Evolutionary conservation across 768 basidiomycete genomes (phyloP).

Genomic region (Collybiopsis luxurians): DNA sequence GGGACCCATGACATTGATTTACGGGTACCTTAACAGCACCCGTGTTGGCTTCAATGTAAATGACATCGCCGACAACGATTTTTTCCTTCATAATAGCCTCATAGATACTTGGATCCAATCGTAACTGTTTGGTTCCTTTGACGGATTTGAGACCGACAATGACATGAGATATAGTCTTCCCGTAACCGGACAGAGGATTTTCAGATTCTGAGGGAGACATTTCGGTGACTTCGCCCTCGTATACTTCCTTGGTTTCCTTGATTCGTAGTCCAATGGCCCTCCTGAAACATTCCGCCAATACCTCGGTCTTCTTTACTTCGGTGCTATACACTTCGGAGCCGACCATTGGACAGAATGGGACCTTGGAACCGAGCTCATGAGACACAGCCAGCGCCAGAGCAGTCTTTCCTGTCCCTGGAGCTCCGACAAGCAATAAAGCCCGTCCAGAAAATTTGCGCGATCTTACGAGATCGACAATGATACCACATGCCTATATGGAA

Average conservation of each 20-base stretch:
- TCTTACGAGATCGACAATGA: constrained; percentile 86
- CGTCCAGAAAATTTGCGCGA: constrained; percentile 93
- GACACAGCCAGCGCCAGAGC: constrained; percentile 94
- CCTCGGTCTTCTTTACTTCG: constrained; percentile 99
- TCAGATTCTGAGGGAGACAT: constrained; percentile 95
- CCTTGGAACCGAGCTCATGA: constrained; percentile 91
- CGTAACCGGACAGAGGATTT: constrained; percentile 96
- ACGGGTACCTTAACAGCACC: constrained; percentile 88
- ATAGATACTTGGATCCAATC: constrained; percentile 93
- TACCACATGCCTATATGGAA: constrained; percentile 76
- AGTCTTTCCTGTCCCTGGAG: constrained; percentile 97
- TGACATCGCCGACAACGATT: constrained; percentile 93
- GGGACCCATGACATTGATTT: not conserved
- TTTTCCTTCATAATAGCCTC: constrained; percentile 98
- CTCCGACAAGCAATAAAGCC: constrained; percentile 88
- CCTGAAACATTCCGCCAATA: constrained; percentile 91
- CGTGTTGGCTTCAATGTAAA: constrained; percentile 91
- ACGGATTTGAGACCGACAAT: constrained; percentile 94
- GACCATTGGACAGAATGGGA: constrained; percentile 99
- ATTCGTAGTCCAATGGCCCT: constrained; percentile 95
- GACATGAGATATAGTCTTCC: constrained; percentile 98
- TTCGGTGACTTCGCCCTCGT: constrained; percentile 98
- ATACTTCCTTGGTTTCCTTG: constrained; percentile 99
- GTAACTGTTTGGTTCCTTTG: constrained; percentile 89
- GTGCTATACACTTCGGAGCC: constrained; percentile 95